Base-by-base conservation (phyloP, 2,329 filamentous ascomycete species). In the Aspergillus melleus region DNA sequence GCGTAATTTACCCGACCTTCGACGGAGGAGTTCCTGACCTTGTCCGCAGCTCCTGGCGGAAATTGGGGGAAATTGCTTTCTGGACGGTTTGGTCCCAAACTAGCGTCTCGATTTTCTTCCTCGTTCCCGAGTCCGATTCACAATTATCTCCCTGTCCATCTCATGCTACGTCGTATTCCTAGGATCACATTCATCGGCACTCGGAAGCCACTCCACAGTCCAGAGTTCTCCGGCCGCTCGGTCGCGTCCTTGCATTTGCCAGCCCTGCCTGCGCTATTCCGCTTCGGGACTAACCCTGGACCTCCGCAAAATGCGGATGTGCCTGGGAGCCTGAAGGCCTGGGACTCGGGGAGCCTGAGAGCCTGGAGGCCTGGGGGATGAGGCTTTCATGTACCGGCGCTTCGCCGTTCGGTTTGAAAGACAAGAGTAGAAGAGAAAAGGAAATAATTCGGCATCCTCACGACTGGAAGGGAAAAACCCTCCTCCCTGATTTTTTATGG, bases 121-220 rank as follows among this genome's bases (percentile, higher is more conserved):
- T 36, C 32, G 3, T 11, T 36, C 32, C 32, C 32, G 32, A 36
- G 32, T 14, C 32, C 32, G 32, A 36, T 36, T 36, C 32, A 11
- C 32, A 36, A 36, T 32, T 2, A 11, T 26, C 20, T 47, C 36
- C 42, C 16, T 12, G 1, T 26, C 20, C 11, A 5, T 14, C 3
- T 19, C 2, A 44, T 44, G 5, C 20, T 42, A 24, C 26, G 16
- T 30, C 50, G 11, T 30, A 32, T n/a, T 52, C 26, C 26, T 29
- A 9, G 26, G 49, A 61, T 61, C 58, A 59, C 56, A 65, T 58
- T 63, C 59, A 50, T 66, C 64, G 64, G 64, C 62, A 63, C 61
- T 66, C 64, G 64, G 64, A 66, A 64, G 55, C 56, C 36, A 49
- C 61, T 63, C 59, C 64, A 61, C 64, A 49, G 26, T 29, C 47